Percentiles rank a stretch among this genome's conserved stretches.
phyloP scores from a whole-genome alignment of 2,329 filamentous ascomycete genomes.

The Penicillium sp. region DNA sequence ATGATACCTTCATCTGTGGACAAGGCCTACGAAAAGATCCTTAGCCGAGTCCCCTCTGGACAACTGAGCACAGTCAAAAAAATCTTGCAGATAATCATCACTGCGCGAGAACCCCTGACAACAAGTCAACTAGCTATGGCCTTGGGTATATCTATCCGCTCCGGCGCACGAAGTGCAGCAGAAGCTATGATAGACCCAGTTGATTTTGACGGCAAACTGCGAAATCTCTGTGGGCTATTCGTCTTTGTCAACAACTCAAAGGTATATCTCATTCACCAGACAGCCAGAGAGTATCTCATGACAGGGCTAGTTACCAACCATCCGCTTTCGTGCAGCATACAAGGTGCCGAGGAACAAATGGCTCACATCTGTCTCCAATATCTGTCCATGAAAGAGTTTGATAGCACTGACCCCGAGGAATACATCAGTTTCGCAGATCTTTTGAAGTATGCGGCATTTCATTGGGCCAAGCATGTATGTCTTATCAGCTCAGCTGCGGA shows the following conservation, averaged over 20 bases:
- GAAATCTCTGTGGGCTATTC: constrained; percentile 11
- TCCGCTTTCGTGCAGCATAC: not conserved
- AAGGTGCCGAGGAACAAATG: constrained; percentile 7
- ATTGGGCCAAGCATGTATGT: too few species aligned
- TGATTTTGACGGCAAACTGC: too few species aligned
- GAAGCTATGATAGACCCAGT: too few species aligned
- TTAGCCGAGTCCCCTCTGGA: constrained; percentile 4
- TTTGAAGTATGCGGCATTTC: too few species aligned
- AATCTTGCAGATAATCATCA: constrained; percentile 14
- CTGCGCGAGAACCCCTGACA: constrained; percentile 10
- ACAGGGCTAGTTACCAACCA: not conserved
- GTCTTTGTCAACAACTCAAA: constrained; percentile 16
- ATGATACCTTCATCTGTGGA: constrained; percentile 14
- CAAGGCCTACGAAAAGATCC: constrained; percentile 15
- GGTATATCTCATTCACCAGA: constrained; percentile 17
- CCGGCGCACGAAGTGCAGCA: not conserved
- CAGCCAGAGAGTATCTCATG: constrained; percentile 11
- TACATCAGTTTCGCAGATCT: too few species aligned
- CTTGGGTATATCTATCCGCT: constrained; percentile 1
- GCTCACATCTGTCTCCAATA: constrained; percentile 8
- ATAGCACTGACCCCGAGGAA: too few species aligned
- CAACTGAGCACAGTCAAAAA: constrained; percentile 4
- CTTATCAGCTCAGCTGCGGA: too few species aligned
- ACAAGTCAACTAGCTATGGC: constrained; percentile 13
- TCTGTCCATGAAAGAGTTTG: constrained; percentile 9